Evolutionary conservation across 192 early-diverging fungal species (phyloP).

Genomic region (Pilobolus umbonatus): DNA sequence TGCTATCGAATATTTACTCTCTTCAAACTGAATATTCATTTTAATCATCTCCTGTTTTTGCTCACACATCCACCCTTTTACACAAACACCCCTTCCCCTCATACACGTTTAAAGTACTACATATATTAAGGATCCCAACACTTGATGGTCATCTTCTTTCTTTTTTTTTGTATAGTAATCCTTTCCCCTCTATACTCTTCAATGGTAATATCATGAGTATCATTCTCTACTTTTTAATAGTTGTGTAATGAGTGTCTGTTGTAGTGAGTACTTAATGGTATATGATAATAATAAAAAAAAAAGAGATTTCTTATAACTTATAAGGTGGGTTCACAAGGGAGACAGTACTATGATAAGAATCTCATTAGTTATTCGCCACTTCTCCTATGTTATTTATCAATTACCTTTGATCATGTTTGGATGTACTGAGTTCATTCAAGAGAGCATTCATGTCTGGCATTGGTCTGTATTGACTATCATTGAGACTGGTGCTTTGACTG

Average conservation of each 20-base stretch:
- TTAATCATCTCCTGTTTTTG: not conserved
- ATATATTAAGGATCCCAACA: too few species aligned
- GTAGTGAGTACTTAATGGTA: too few species aligned
- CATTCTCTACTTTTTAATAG: too few species aligned
- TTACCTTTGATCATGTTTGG: constrained; percentile 6
- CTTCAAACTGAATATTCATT: constrained; percentile 12
- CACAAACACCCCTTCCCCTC: not conserved
- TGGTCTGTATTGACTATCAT: not conserved
- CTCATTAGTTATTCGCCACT: not conserved
- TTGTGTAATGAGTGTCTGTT: too few species aligned
- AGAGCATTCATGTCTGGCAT: constrained; percentile 13
- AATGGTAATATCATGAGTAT: too few species aligned
- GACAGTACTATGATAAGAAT: not conserved
- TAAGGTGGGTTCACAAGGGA: constrained; percentile 26
- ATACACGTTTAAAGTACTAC: too few species aligned
- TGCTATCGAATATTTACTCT: constrained; percentile 74
- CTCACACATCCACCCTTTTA: not conserved
- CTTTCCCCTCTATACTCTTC: too few species aligned
- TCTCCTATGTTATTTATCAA: too few species aligned
- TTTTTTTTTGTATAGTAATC: not conserved
- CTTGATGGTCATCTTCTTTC: not conserved
- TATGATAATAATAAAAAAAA: not conserved
- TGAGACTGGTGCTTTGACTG: constrained; percentile 4
- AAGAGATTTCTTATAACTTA: too few species aligned
- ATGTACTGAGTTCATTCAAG: constrained; percentile 13